Evolutionary conservation across 208 protist genomes (phyloP), one percentile per base, ranked within the genome.

Genomic region (Endotrypanum monterogeii): DNA sequence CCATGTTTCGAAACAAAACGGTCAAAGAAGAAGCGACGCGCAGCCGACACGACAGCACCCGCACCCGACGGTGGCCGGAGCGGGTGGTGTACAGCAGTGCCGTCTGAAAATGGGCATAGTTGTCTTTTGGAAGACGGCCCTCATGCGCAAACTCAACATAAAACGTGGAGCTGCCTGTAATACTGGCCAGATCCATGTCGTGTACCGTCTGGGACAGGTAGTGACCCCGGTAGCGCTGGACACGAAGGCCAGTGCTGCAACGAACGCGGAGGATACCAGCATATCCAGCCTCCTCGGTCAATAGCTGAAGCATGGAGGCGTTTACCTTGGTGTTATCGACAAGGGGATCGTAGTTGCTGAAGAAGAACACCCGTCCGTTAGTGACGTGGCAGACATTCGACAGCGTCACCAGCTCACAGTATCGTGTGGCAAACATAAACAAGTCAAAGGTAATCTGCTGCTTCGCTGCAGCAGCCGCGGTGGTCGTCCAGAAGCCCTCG

Each of bases 41-140:
- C 73, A 96, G 67, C 14, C 87, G 86, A 41, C 85, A 78, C 50
- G 92, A 98, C 54, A 96, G 89, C 51, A 98, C 88, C 23, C 97
- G 94, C 44, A 99, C 88, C 6, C 94, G 93, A 20, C 97, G 85
- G 39, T 91, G 76, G 30, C 97, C 97, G 16, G 65, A 82, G 72
- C 86, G 81, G 12, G 94, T 96, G 20, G 97, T 99, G 84, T 98
- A 99, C 25, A 99, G 89, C 48, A 98, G 77, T 32, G 96, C 96
- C 12, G 75, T 77, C 86, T 99, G 97, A 77, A 98, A 91, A 78
- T 93, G 94, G 0, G 83, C 87, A 73, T 92, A 89, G 41, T 69
- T 75, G 30, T 86, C 86, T 71, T 83, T 92, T 52, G 89, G 84
- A 63, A 96, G 71, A 51, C 76, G 89, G 46, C 84, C 86, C 71